Evolutionary conservation across 169 alveolate genomes (phyloP), one percentile per base, ranked within the genome.

Genomic region (Perkinsus marinus): DNA sequence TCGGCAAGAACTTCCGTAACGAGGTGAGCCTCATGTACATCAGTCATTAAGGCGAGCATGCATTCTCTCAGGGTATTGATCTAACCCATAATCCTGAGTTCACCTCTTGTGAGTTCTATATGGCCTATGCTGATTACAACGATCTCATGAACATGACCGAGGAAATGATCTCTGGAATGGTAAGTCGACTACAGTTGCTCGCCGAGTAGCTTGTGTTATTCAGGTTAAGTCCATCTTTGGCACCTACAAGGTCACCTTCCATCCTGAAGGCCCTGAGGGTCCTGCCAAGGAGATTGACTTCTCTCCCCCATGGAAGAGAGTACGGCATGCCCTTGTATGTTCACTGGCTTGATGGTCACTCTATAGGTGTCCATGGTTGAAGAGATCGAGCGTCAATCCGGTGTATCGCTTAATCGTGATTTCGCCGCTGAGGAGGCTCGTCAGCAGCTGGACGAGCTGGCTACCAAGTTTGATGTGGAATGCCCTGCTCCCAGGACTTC

Each of bases 31-130:
- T 57, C 46, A 26, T 57, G n/a, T n/a, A n/a, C 79, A 26, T 13
- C 3, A 30, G 79, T 57, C n/a, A n/a, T n/a, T n/a, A n/a, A 2
- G 37, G 26, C 34, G 30, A 13, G 79, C 36, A 30, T 26, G 22
- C 7, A 19, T 26, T 91, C 93, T 91, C 68, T 69, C 38, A 30
- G 39, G 98, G 99, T 10, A 98, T 98, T 92, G 99, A 98, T 94
- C 93, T 97, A 92, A 97, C 99, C 19, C 99, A 99, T 96, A 98
- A 99, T 93, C 99, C 99, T 34, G 99, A 99, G 95, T 99, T 99
- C 96, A 99, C 99, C 0, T 97, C 99, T 46, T 96, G 98, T 93
- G 99, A 99, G 94, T 98, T 98, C 94, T 99, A 99, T 96, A 94
- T 95, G 98, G 97, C 99, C 69, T 97, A 98, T 93, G 99, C 99